Evolutionary conservation across 108 stramenopile species (phyloP).

Genomic region (Cyclostephanos tholiformis): DNA sequence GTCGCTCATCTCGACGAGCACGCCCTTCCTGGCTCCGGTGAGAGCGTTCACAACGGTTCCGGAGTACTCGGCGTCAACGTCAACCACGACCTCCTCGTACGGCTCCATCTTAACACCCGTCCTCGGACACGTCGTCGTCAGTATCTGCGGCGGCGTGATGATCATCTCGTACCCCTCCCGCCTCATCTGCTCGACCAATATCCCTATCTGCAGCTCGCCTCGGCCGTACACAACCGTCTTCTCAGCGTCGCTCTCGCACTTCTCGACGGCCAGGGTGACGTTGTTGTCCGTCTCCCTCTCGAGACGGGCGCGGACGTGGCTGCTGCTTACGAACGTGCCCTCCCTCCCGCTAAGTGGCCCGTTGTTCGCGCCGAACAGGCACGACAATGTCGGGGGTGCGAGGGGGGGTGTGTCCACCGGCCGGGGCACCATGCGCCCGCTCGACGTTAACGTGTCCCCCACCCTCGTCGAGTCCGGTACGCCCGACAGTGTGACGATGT

Average conservation of each 20-base stretch:
- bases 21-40: constrained; percentile 91
- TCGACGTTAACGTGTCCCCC: constrained; percentile 90
- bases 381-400: constrained; percentile 93
- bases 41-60: constrained; percentile 89
- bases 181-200: constrained; percentile 97
- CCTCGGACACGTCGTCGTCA: constrained; percentile 73
- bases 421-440: constrained; percentile 52
- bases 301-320: constrained; percentile 87
- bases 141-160: constrained; percentile 91
- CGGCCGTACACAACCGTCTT: constrained; percentile 74
- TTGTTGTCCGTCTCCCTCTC: constrained; percentile 93
- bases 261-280: constrained; percentile 85
- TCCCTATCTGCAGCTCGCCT: constrained; percentile 94
- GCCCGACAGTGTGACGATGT: constrained; percentile 94
- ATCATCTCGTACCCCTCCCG: constrained; percentile 97
- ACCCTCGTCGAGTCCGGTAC: constrained; percentile 85
- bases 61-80: constrained; percentile 87
- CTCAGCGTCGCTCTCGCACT: constrained; percentile 68
- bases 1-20: constrained; percentile 83
- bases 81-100: constrained; percentile 94
- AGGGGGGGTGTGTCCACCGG: constrained; percentile 86
- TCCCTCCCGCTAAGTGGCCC: constrained; percentile 94
- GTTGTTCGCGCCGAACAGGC: constrained; percentile 97
- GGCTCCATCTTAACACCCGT: constrained; percentile 88
- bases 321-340: constrained; percentile 88